phyloP scores from a whole-genome alignment of 148 eudicot genomes.

The Amaranthus cruentus region DNA sequence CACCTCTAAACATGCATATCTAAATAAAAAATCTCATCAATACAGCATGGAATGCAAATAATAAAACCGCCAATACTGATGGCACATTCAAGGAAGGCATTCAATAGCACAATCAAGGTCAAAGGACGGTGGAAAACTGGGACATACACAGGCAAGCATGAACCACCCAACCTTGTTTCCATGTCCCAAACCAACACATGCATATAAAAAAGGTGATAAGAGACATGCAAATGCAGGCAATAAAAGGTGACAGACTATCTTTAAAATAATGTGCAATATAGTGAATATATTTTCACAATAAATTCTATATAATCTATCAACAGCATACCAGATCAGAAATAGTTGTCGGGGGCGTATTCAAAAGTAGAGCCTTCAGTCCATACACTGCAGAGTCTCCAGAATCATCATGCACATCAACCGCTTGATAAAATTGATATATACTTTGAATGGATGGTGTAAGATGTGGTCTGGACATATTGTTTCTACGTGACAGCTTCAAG shows the following conservation, averaged over 20 bases:
- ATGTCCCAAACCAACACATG: not conserved
- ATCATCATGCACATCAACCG: slow-evolving; percentile 31
- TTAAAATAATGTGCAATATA: no score
- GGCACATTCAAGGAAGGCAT: not conserved
- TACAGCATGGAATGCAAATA: not conserved
- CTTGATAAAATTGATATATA: slow-evolving; percentile 49
- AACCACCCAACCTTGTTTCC: not conserved
- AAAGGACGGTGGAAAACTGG: not conserved
- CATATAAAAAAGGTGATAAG: not conserved
- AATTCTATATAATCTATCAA: no score
- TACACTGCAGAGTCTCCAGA: slow-evolving; percentile 38
- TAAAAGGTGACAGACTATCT: not conserved
- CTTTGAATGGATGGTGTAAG: slow-evolving; percentile 56
- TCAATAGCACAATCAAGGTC: not conserved
- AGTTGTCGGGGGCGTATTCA: slow-evolving; percentile 54
- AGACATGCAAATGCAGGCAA: slow-evolving; percentile 8
- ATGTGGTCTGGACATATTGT: slow-evolving; percentile 58
- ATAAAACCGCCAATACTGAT: no score
- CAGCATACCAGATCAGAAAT: slow-evolving; percentile 50
- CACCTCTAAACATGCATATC: not conserved
- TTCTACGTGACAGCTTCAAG: slow-evolving; percentile 63
- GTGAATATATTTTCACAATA: no score
- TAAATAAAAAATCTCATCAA: not conserved
- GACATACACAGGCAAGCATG: not conserved
- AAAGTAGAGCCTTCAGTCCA: slow-evolving; percentile 63